A percentile compares a stretch with the other conserved stretches of the same genome.
phyloP scores from a whole-genome alignment of 2,329 filamentous ascomycete genomes.

The Cytospora piceae region DNA sequence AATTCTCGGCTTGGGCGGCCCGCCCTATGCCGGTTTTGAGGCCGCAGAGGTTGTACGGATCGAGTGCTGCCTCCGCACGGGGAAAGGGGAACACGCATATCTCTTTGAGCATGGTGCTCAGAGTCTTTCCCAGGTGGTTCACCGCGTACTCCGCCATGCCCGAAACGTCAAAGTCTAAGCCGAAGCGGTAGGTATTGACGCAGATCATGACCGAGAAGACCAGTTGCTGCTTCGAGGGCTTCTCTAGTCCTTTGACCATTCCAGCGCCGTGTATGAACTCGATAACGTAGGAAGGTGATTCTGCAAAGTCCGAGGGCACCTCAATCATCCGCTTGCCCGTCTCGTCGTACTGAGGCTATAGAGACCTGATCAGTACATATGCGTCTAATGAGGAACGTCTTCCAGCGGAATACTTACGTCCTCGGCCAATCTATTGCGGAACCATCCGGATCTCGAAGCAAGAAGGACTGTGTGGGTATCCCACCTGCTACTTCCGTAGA shows the following conservation, averaged over 20 bases:
- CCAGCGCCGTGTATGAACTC: slow-evolving; percentile 4
- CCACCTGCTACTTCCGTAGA: rapidly evolving
- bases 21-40: not conserved
- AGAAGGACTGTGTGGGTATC: not conserved
- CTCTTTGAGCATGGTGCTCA: not conserved
- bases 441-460: not conserved
- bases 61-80: not conserved
- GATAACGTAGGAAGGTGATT: not conserved
- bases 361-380: not conserved
- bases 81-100: not conserved
- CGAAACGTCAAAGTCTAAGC: slow-evolving; percentile 2
- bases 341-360: not conserved
- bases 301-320: not conserved
- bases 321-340: not conserved
- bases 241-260: not conserved
- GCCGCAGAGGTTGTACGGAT: not conserved
- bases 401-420: not conserved
- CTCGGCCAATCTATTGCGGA: not conserved
- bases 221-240: not conserved
- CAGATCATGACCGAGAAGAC: not conserved
- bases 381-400: not conserved
- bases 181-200: not conserved
- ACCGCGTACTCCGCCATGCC: not conserved
- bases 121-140: not conserved
- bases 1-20: not conserved